Base-by-base conservation (phyloP, 2,329 filamentous ascomycete genomes). In the Fusarium hostae region DNA sequence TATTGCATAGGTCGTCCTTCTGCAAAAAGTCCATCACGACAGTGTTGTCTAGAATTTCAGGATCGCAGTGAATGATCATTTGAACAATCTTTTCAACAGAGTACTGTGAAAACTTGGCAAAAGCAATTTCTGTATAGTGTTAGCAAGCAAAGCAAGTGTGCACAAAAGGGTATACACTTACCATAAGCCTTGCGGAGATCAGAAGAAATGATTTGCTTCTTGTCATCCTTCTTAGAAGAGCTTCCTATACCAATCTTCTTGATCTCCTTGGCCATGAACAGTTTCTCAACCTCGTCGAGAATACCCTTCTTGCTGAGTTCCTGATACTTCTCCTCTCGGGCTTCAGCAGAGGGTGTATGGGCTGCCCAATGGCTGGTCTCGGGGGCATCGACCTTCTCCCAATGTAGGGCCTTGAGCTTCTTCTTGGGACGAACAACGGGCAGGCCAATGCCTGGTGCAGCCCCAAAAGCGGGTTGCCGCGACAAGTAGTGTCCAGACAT, bases 401-500 rank as follows among this genome's bases (percentile, higher is more conserved):
- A 98, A 84, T 99, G 96, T 75, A 99, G 87, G 65, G 95, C 95
- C 89, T 99, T 99, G 82, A 99, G 94, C 87, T 98, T 99, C 90
- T 97, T 98, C 89, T 98, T 98, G 26, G 96, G 94, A 75, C 95
- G 87, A 57, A 94, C 93, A 67, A 94, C 92, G 39, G 94, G 91
- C 76, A 97, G 83, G 45, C 91, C 90, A 74, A 94, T 86, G 11
- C 89, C 88, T 26, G 82, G 77, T 15, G 89, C 83, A 18, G 86
- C 78, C 24, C 84, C 82, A 67, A 88, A 87, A 63, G 85, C 85
- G 35, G 87, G 85, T 72, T 89, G 86, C 71, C 91, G 88, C 51
- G 90, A 87, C 69, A 97, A 83, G 83, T 92, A 98, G 70, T 94
- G 91, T 11, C 93, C 93, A 61, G 92, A 90, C 70, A 91, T 89